Conservation (phyloP, 2,329 filamentous ascomycete species). For the Cladosporium sp. region DNA sequence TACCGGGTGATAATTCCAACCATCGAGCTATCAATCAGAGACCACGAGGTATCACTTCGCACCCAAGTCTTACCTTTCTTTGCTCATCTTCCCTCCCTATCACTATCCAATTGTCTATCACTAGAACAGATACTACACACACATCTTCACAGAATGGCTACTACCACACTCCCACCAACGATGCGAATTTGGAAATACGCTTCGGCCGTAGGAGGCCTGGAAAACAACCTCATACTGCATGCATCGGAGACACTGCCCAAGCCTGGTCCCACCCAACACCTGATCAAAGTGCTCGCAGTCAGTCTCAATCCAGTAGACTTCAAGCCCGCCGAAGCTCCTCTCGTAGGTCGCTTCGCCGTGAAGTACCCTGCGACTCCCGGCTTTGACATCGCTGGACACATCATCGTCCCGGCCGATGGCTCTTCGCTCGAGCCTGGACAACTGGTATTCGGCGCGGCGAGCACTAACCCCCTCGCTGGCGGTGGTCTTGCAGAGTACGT, state of each 20-base stretch:
- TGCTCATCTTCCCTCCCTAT: neutral
- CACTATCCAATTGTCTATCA: too few species aligned
- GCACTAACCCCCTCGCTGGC: conserved; percentile 33
- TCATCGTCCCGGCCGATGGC: conserved; percentile 45
- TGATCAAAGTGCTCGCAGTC: conserved; percentile 57
- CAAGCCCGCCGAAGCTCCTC: conserved; percentile 59
- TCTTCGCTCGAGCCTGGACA: conserved; percentile 40
- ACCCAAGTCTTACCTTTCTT: neutral
- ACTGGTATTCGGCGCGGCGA: conserved; percentile 45
- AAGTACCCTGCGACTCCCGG: conserved; percentile 50
- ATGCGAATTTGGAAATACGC: conserved; percentile 64
- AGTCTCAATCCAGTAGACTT: conserved; percentile 63
- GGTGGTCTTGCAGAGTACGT: conserved; percentile 44
- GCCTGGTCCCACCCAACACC: conserved; percentile 44
- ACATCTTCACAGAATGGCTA: neutral
- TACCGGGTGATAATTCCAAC: neutral
- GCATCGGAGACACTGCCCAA: conserved; percentile 43
- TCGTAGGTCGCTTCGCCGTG: conserved; percentile 35
- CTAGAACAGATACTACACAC: neutral
- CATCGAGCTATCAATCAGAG: neutral
- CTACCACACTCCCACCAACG: conserved; percentile 29
- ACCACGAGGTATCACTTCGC: neutral
- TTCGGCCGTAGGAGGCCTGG: conserved; percentile 49
- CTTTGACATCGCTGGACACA: conserved; percentile 55
- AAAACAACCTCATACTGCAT: conserved; percentile 56